Evolutionary conservation across 495 filamentous ascomycete species (phyloP), one percentile per base, ranked within the genome.

Genomic region (Aspergillus bridgeri): DNA sequence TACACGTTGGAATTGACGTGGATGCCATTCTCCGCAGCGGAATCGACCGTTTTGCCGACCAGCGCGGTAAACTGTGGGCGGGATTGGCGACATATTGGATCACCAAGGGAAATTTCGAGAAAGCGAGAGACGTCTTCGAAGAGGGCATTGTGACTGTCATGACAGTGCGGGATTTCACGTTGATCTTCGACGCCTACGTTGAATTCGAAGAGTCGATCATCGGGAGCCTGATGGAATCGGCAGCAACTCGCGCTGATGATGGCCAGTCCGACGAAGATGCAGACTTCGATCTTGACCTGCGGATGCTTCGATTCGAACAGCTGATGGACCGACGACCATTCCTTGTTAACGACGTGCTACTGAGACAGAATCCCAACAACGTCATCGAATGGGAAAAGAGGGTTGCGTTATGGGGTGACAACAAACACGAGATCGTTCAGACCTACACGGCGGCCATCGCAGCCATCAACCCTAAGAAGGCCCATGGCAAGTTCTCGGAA

Each of bases 171-270:
- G 95, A 99, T 74, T 99, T 99, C 65, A 95, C 93, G 0, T 81
- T 97, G 46, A 85, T 98, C 21, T 99, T 99, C 62, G 95, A 99
- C 69, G 88, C 91, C 0, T 99, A 99, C 66, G 85, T 87, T 43
- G 95, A 99, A 70, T 96, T 96, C 47, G 95, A 99, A 69, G 95
- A 99, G 73, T 92, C 92, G 0, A 89, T 98, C 64, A 97, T 97
- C 58, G 85, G 89, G 24, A 89, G 82, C 42, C 71, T 97, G 67
- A 96, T 98, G 88, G 92, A 97, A 66, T 79, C 87, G 43, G 92
- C 92, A 8, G 89, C 91, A 3, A 72, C 77, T 45, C 87, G 95
- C 48, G 87, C 92, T 22, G 88, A 91, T 54, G 92, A 94, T 65
- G 91, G 87, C 25, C 84, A 86, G 56, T 69, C 87, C 3, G 86